Evolutionary conservation across 768 basidiomycete genomes (phyloP).

Genomic region (Lepiota venenata): DNA sequence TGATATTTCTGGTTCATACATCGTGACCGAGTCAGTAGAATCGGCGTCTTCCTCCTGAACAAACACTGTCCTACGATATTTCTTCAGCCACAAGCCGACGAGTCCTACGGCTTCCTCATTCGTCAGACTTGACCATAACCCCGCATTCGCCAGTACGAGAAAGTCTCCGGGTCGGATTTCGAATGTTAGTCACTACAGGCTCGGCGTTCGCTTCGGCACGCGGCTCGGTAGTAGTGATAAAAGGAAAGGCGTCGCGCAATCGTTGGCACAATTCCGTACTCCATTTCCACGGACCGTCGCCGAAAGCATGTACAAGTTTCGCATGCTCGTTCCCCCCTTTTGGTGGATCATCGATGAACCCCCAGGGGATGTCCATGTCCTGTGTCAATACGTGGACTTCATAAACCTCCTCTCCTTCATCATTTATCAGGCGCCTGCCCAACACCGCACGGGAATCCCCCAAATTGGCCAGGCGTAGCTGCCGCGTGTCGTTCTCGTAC

Average conservation of each 20-base stretch:
- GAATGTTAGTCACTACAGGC: conserved; percentile 45
- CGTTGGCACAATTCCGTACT: conserved; percentile 29
- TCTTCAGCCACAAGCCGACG: conserved; percentile 24
- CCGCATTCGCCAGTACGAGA: conserved; percentile 51
- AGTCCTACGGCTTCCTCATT: conserved; percentile 52
- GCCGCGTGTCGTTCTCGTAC: conserved; percentile 36
- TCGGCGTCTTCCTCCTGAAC: not conserved
- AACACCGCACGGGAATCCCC: conserved; percentile 50
- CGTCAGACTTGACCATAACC: conserved; percentile 52
- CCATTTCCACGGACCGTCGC: conserved; percentile 46
- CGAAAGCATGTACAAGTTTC: conserved; percentile 34
- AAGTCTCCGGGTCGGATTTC: conserved; percentile 48
- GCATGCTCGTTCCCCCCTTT: not conserved
- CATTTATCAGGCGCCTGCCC: conserved; percentile 30
- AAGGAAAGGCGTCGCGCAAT: conserved; percentile 28
- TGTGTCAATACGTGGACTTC: conserved; percentile 36
- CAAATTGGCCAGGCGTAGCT: conserved; percentile 39
- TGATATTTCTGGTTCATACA: conserved; percentile 8
- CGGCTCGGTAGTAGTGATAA: not conserved
- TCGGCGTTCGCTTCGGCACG: conserved; percentile 26
- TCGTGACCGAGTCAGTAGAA: not conserved
- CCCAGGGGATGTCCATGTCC: conserved; percentile 32
- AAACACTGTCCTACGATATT: conserved; percentile 12
- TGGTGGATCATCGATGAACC: conserved; percentile 3
- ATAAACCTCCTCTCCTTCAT: conserved; percentile 26